These are phyloP conservation scores for Xylaria bambusicola DNA, from an alignment of 495 filamentous ascomycete species.

Conservation along the genomic window DNA sequence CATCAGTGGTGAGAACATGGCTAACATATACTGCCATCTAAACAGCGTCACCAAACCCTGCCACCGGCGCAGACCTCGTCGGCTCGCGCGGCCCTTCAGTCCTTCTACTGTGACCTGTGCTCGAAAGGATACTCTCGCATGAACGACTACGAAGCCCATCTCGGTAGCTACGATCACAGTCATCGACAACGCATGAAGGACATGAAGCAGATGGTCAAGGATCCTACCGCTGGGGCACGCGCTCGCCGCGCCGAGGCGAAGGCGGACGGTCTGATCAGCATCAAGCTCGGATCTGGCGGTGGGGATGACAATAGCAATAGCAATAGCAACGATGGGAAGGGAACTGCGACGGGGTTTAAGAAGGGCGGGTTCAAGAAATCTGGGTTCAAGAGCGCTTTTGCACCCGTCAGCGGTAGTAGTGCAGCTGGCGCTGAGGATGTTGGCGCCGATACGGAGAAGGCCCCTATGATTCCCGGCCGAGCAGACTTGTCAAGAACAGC, in stretches of 20 bases:
- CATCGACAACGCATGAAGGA: constrained; percentile 69
- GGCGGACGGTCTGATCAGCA: constrained; percentile 62
- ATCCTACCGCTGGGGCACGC: constrained; percentile 58
- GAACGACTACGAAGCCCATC: constrained; percentile 71
- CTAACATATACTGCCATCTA: constrained; percentile 1
- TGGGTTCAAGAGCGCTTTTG: constrained; percentile 57
- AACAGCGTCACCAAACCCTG: constrained; percentile 51
- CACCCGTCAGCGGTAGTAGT: constrained; percentile 37
- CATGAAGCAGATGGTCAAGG: constrained; percentile 65
- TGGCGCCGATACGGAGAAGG: constrained; percentile 20
- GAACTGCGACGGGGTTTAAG: constrained; percentile 48
- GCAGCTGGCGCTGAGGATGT: constrained; percentile 17
- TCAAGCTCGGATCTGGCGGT: constrained; percentile 49
- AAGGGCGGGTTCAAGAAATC: constrained; percentile 58
- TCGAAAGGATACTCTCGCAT: constrained; percentile 69
- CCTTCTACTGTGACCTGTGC: constrained; percentile 82
- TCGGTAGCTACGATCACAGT: constrained; percentile 69
- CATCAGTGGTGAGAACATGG: not conserved
- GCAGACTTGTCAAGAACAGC: constrained; percentile 21
- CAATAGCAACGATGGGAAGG: constrained; percentile 16
- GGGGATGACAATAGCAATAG: not conserved
- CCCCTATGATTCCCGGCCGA: constrained; percentile 25
- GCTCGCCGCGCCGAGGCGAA: constrained; percentile 72
- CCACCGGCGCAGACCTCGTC: constrained; percentile 72
- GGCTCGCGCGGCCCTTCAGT: constrained; percentile 81